Evolutionary conservation across 1,284 basidiomycete genomes (phyloP).

Genomic region (Fomitopsis schrenkii): DNA sequence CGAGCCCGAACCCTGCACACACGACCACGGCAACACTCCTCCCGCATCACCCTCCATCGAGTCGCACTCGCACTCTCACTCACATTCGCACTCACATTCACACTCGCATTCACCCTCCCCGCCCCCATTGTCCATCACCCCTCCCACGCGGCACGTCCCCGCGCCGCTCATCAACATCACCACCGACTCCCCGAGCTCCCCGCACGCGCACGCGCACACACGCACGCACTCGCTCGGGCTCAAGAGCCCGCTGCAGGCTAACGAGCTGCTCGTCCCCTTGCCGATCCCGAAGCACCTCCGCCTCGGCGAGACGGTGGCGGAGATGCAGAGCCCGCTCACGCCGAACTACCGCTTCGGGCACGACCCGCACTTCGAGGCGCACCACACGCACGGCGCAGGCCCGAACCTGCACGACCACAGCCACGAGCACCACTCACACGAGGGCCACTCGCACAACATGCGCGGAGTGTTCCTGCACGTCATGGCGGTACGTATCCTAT

Average conservation of each 20-base stretch:
- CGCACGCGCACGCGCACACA: background rate
- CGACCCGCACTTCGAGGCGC: slow-evolving; percentile 54
- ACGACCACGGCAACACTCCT: slow-evolving; percentile 19
- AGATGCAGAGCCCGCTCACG: slow-evolving; percentile 31
- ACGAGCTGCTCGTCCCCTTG: slow-evolving; percentile 3
- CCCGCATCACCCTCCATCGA: slow-evolving; percentile 32
- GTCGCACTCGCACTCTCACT: slow-evolving; percentile 27
- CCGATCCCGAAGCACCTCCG: slow-evolving; percentile 7
- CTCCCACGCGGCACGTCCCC: slow-evolving; percentile 1
- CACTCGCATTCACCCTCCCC: slow-evolving; percentile 12
- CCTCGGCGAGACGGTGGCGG: slow-evolving; percentile 4
- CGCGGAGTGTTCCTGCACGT: slow-evolving; percentile 96
- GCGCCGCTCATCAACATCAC: slow-evolving; percentile 2
- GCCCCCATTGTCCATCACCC: background rate
- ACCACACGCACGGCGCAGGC: slow-evolving; percentile 35
- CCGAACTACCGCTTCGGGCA: slow-evolving; percentile 58
- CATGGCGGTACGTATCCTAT: slow-evolving; percentile 58
- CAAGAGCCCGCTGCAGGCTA: background rate
- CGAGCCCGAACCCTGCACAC: slow-evolving; percentile 26
- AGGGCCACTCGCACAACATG: slow-evolving; percentile 97
- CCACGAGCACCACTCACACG: slow-evolving; percentile 54
- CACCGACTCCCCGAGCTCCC: background rate
- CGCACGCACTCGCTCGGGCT: background rate
- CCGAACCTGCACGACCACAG: slow-evolving; percentile 55
- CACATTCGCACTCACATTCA: slow-evolving; percentile 9